Conservation (phyloP, 2,329 filamentous ascomycete genomes). For the Ascochyta koolunga region DNA sequence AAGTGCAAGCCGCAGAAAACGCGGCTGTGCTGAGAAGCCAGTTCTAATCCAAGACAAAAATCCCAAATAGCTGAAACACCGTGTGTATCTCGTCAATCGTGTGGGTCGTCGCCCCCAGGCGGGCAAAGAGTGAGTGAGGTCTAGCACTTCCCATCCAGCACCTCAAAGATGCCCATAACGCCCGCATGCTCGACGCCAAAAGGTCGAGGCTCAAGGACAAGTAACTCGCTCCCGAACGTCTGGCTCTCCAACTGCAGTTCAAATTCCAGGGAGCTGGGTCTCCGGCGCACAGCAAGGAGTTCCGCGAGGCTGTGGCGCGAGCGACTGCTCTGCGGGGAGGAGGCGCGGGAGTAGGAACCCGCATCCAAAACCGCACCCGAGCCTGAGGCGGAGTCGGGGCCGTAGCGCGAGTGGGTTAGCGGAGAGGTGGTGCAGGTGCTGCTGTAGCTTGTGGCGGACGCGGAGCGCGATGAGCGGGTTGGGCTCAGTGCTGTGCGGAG, state of each 20-base stretch:
- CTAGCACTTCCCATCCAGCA: conserved; percentile 42
- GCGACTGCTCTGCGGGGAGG: conserved; percentile 12
- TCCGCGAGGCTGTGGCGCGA: conserved; percentile 34
- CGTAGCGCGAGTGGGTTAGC: conserved; percentile 19
- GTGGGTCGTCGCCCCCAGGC: too few relatives aligned
- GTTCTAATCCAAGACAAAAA: too few relatives aligned
- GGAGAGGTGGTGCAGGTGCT: conserved; percentile 39
- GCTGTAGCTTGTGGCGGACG: conserved; percentile 26
- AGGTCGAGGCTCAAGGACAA: conserved; percentile 44
- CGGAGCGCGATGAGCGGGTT: conserved; percentile 38
- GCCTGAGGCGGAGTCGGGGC: too few relatives aligned
- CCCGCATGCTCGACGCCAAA: conserved; percentile 21
- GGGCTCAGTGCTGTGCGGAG: conserved; percentile 46
- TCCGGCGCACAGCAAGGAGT: conserved; percentile 41
- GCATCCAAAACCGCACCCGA: too few relatives aligned
- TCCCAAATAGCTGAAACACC: too few relatives aligned
- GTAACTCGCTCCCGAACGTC: conserved; percentile 37
- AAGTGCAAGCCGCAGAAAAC: too few relatives aligned
- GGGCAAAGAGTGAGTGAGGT: too few relatives aligned
- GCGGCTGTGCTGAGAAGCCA: too few relatives aligned
- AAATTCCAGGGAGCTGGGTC: conserved; percentile 42
- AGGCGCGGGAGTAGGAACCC: conserved; percentile 23
- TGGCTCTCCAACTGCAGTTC: conserved; percentile 45
- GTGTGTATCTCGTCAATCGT: too few relatives aligned
- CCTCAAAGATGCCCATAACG: conserved; percentile 49